Conservation (phyloP, 129 eudicot genomes). For the Tagetes erecta region DNA sequence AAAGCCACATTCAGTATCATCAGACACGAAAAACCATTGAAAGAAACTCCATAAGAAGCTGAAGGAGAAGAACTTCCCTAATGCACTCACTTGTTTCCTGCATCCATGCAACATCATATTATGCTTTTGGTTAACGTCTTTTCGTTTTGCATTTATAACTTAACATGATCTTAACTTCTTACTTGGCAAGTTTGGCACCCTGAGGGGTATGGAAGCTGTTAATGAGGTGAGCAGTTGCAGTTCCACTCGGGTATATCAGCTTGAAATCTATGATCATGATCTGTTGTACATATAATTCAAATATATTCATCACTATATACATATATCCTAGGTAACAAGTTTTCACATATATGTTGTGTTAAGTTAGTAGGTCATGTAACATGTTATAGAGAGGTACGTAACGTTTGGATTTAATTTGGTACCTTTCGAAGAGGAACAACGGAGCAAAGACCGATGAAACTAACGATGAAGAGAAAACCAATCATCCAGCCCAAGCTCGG, state of each 20-base stretch:
- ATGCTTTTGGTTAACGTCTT: no score
- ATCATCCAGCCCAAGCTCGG: constrained; percentile 68
- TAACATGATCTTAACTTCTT: no score
- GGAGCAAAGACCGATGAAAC: constrained; percentile 70
- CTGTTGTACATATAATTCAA: constrained; percentile 21
- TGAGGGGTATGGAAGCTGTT: constrained; percentile 73
- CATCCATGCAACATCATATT: background rate
- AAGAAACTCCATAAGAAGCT: constrained; percentile 47
- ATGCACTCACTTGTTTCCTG: constrained; percentile 51
- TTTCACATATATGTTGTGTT: no score
- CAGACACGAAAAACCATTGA: constrained; percentile 53
- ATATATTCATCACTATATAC: background rate
- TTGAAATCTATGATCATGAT: constrained; percentile 62
- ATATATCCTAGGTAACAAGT: no score
- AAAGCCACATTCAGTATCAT: constrained; percentile 42
- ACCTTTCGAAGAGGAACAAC: constrained; percentile 75
- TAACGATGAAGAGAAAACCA: constrained; percentile 60
- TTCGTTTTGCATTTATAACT: no score
- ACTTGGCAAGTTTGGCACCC: constrained; percentile 73
- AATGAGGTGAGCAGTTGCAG: constrained; percentile 73
- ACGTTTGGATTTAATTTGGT: background rate
- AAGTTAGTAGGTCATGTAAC: background rate
- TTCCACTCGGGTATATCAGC: constrained; percentile 69
- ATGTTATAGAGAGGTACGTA: background rate
- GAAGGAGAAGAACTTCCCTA: constrained; percentile 47